phyloP scores from a whole-genome alignment of 2,329 filamentous ascomycete genomes.

The Fusarium aywerte region DNA sequence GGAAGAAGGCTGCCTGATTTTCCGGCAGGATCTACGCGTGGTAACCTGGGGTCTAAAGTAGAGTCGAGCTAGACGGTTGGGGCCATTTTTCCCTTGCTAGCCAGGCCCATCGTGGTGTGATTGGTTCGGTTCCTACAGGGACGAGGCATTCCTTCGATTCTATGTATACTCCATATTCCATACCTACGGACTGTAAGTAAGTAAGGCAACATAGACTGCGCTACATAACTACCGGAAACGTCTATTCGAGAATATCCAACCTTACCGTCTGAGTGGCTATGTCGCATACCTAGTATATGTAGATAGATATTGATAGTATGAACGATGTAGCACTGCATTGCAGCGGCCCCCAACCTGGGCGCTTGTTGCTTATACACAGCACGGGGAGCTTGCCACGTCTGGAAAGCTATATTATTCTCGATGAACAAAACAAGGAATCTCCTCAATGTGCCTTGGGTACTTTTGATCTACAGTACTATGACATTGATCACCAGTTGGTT shows the following conservation, averaged over 20 bases:
- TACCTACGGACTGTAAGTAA: no score
- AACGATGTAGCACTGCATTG: constrained; percentile 30
- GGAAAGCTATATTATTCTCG: neutral
- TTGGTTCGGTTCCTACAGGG: constrained; percentile 32
- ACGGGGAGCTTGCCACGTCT: constrained; percentile 19
- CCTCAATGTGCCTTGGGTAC: constrained; percentile 31
- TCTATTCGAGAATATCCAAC: constrained; percentile 3
- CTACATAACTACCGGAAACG: constrained; percentile 1
- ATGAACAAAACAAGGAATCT: neutral
- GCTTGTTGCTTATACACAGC: constrained; percentile 18
- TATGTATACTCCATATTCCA: neutral
- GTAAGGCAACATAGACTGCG: no score
- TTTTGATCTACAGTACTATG: constrained; percentile 20
- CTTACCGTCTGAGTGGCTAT: constrained; percentile 23
- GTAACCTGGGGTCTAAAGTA: neutral
- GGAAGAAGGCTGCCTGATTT: constrained; percentile 14
- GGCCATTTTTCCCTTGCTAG: neutral
- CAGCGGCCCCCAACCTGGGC: constrained; percentile 19
- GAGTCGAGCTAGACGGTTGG: neutral
- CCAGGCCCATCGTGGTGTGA: neutral
- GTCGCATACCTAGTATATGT: constrained; percentile 13
- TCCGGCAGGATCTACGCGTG: neutral
- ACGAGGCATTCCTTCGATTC: constrained; percentile 27
- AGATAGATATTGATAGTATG: constrained; percentile 24
- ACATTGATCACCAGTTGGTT: neutral